These are phyloP conservation scores for Solanum etuberosum DNA, from an alignment of 257 asterid species.

Conservation along the genomic window DNA sequence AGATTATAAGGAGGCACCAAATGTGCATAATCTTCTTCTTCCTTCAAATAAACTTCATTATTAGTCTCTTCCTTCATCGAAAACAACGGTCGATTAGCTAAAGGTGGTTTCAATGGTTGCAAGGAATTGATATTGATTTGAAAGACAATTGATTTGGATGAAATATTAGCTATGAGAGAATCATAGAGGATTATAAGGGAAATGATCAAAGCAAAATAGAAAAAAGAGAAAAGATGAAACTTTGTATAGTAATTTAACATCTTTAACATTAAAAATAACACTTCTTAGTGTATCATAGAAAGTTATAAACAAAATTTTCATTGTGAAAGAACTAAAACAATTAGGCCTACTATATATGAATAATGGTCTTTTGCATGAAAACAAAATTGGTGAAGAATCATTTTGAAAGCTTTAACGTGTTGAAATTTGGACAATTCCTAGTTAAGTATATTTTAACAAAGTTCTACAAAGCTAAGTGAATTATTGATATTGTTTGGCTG, in stretches of 20 bases:
- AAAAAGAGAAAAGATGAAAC: conserved; percentile 18
- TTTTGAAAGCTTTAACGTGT: neutral
- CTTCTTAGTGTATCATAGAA: neutral
- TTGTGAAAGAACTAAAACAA: neutral
- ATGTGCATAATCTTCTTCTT: conserved; percentile 2
- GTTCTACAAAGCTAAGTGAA: neutral
- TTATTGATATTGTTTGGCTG: neutral
- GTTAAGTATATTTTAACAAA: neutral
- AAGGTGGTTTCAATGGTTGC: neutral
- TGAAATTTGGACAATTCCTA: neutral
- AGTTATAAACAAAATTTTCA: neutral
- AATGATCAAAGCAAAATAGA: conserved; percentile 17
- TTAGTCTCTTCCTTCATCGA: neutral
- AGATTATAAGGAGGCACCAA: neutral
- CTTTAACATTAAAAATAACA: neutral
- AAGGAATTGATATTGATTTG: conserved; percentile 2
- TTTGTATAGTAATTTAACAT: conserved; percentile 23
- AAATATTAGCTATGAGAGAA: conserved; percentile 9
- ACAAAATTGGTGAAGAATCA: neutral
- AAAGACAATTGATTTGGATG: conserved; percentile 3
- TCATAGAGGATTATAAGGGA: conserved; percentile 16
- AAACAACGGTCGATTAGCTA: neutral
- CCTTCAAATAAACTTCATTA: conserved; percentile 5
- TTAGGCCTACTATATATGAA: neutral
- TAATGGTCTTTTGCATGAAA: neutral